Base-by-base conservation (phyloP, 139 green algal genomes). In the Gonium pectorale region DNA sequence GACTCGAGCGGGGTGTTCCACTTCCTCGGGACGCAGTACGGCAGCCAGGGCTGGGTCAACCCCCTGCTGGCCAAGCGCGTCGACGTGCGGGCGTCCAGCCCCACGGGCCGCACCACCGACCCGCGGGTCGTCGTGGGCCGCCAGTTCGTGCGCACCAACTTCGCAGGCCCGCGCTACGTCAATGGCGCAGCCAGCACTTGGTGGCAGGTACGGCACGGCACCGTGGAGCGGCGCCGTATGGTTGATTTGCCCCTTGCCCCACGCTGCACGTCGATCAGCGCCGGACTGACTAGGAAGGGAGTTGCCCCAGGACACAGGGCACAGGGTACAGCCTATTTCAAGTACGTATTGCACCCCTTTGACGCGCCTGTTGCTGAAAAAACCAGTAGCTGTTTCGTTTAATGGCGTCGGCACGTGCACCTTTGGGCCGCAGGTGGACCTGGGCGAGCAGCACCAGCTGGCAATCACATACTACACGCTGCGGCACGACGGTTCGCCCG, bases 381-480 rank as follows among this genome's bases (percentile, higher is more conserved):
- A n/a, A n/a, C n/a, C n/a, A n/a, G n/a, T n/a, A n/a, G n/a, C n/a
- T n/a, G n/a, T n/a, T n/a, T n/a, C n/a, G n/a, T n/a, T n/a, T n/a
- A n/a, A n/a, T n/a, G n/a, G n/a, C n/a, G n/a, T n/a, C n/a, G n/a
- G n/a, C 46, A 27, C 37, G 35, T 97, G n/a, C n/a, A n/a, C n/a
- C n/a, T n/a, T n/a, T n/a, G n/a, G n/a, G n/a, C n/a, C 93, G 94
- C 69, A 79, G 49, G 38, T 98, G 11, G 95, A 98, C 88, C 88
- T 98, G 77, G 94, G 94, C 8, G 51, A 90, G 3, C 22, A 40
- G 35, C 91, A 94, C 87, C 69, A 66, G 17, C 92, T 98, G 27
- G 66, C 89, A 37, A 91, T 89, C 89, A 98, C 94, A 68, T 94
- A 95, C 88, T 98, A 98, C 94, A 95, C 93, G 7, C 83, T 98